These are phyloP conservation scores for Trichomonascaceae sp. DNA, from an alignment of 1,139 yeast species.

Conservation along the genomic window DNA sequence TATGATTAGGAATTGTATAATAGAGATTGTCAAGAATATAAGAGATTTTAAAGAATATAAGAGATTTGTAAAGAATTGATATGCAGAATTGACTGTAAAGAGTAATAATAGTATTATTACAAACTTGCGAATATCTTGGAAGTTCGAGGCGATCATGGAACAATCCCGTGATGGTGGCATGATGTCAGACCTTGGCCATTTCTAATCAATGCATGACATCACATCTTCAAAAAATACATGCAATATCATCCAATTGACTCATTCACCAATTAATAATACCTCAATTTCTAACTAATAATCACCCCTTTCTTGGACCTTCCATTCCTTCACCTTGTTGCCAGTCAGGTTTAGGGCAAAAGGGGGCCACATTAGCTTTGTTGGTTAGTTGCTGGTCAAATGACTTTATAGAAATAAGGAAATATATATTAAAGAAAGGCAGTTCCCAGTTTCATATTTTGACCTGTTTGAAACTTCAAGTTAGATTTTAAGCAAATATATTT, in stretches of 20 bases:
- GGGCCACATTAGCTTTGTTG: background rate
- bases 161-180: too few relatives aligned
- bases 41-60: too few relatives aligned
- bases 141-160: too few relatives aligned
- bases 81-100: too few relatives aligned
- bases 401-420: background rate
- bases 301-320: background rate
- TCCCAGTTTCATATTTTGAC: background rate
- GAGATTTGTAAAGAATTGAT: too few relatives aligned
- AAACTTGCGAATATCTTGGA: too few relatives aligned
- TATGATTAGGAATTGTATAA: slow-evolving; percentile 29
- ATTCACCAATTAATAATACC: background rate
- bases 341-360: background rate
- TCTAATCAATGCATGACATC: background rate
- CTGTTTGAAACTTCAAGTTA: background rate
- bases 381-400: background rate
- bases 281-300: background rate
- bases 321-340: too few relatives aligned
- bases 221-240: too few relatives aligned
- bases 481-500: background rate
- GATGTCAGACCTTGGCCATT: too few relatives aligned
- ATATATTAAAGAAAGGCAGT: background rate
- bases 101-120: too few relatives aligned
- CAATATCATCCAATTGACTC: background rate
- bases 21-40: background rate